phyloP scores from a whole-genome alignment of 164 flowering plant genomes.

The Buxus sempervirens region DNA sequence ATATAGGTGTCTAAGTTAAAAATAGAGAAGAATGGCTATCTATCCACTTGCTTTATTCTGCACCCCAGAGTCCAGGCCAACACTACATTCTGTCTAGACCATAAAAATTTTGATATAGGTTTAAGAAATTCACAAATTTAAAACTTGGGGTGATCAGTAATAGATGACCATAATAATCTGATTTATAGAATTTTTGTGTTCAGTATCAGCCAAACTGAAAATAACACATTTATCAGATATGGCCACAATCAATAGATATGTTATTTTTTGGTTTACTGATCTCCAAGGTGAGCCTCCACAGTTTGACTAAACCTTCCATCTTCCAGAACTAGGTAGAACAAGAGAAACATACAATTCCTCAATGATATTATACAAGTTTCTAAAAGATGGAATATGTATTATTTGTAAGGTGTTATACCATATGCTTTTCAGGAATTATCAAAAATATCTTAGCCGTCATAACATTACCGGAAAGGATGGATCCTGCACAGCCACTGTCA shows the following conservation, averaged over 20 bases:
- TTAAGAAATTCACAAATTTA: too few relatives aligned
- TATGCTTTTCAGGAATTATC: neutral
- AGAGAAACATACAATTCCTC: neutral
- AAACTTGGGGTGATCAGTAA: too few relatives aligned
- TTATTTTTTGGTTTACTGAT: neutral
- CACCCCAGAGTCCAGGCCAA: too few relatives aligned
- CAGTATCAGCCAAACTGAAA: too few relatives aligned
- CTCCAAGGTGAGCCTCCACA: neutral
- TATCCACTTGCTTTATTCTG: too few relatives aligned
- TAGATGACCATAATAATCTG: too few relatives aligned
- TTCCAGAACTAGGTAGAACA: neutral
- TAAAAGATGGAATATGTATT: neutral
- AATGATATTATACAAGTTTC: neutral
- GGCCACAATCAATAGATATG: neutral
- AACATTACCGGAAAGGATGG: conserved; percentile 78
- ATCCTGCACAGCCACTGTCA: conserved; percentile 81
- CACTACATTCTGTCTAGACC: too few relatives aligned
- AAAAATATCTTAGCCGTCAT: neutral
- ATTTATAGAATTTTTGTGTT: too few relatives aligned
- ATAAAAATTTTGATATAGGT: too few relatives aligned
- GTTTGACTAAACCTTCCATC: neutral
- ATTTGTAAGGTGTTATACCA: neutral
- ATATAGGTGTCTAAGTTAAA: too few relatives aligned
- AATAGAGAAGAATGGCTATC: too few relatives aligned
- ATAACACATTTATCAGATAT: too few relatives aligned